A percentile compares a stretch with the other conserved stretches of the same genome.
phyloP scores from a whole-genome alignment of 805 yeast genomes.

The Candida vaughaniae region DNA sequence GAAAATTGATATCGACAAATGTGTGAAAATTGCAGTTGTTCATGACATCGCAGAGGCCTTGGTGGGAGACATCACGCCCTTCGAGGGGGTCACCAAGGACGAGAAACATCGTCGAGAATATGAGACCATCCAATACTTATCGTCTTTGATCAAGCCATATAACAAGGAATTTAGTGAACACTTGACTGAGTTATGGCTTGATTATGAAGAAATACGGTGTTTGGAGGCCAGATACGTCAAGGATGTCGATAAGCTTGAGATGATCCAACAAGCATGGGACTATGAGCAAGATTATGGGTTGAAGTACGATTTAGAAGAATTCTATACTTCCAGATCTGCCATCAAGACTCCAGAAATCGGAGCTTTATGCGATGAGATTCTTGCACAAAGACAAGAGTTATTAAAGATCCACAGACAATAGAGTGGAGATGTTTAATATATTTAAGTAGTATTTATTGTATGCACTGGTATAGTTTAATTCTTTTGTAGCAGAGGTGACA shows the following conservation, averaged over 20 bases:
- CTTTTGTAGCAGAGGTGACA: no score
- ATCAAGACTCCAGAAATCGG: slow-evolving; percentile 74
- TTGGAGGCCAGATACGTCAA: slow-evolving; percentile 87
- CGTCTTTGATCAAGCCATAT: slow-evolving; percentile 61
- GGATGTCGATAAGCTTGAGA: slow-evolving; percentile 90
- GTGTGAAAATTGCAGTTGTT: slow-evolving; percentile 81
- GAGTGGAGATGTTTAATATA: no score
- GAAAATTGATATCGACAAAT: slow-evolving; percentile 59
- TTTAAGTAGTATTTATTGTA: no score
- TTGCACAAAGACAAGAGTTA: slow-evolving; percentile 21
- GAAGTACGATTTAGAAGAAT: slow-evolving; percentile 61
- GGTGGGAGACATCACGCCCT: slow-evolving; percentile 92
- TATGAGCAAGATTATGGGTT: slow-evolving; percentile 70
- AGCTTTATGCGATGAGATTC: slow-evolving; percentile 57
- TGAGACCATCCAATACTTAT: slow-evolving; percentile 65
- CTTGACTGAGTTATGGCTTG: slow-evolving; percentile 74
- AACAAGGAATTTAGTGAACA: slow-evolving; percentile 62
- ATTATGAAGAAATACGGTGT: slow-evolving; percentile 81
- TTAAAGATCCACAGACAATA: no score
- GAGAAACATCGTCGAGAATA: slow-evolving; percentile 86
- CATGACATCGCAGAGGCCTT: slow-evolving; percentile 94
- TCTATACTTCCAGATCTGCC: slow-evolving; percentile 57
- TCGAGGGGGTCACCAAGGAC: slow-evolving; percentile 62
- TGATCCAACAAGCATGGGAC: slow-evolving; percentile 78
- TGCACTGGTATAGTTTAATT: no score